Evolutionary conservation across 257 asterid genomes (phyloP).

Genomic region (Solanum phureja): DNA sequence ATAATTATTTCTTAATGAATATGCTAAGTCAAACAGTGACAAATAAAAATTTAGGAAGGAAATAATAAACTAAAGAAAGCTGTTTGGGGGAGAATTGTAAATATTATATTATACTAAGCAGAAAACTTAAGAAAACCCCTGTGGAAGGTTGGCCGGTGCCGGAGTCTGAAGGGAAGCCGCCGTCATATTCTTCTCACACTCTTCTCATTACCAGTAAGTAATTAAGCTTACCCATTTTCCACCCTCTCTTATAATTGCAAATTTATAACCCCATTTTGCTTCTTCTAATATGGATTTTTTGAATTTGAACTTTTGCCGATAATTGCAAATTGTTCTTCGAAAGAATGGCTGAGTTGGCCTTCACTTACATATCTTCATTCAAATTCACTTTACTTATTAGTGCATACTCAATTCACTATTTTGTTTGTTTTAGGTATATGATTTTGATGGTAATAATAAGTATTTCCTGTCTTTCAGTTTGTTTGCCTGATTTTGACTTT

Average conservation of each 20-base stretch:
- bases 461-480: background rate
- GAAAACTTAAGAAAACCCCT: background rate
- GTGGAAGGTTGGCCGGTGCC: background rate
- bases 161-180: background rate
- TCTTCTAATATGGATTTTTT: background rate
- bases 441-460: background rate
- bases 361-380: background rate
- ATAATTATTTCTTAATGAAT: too few relatives aligned
- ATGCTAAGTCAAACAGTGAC: too few relatives aligned
- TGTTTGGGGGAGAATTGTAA: background rate
- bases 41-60: background rate
- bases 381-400: background rate
- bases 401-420: background rate
- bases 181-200: background rate
- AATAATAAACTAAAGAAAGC: background rate
- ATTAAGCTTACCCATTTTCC: background rate
- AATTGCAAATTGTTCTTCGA: background rate
- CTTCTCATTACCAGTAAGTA: background rate
- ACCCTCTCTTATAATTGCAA: background rate
- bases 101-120: background rate
- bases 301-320: background rate
- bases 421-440: background rate
- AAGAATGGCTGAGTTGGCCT: background rate
- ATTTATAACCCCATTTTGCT: background rate
- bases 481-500: too few relatives aligned